A percentile compares a stretch with the other conserved stretches of the same genome.
These are phyloP conservation scores for Salix arbutifolia DNA, from an alignment of 345 rosid genomes.

Conservation along the genomic window DNA sequence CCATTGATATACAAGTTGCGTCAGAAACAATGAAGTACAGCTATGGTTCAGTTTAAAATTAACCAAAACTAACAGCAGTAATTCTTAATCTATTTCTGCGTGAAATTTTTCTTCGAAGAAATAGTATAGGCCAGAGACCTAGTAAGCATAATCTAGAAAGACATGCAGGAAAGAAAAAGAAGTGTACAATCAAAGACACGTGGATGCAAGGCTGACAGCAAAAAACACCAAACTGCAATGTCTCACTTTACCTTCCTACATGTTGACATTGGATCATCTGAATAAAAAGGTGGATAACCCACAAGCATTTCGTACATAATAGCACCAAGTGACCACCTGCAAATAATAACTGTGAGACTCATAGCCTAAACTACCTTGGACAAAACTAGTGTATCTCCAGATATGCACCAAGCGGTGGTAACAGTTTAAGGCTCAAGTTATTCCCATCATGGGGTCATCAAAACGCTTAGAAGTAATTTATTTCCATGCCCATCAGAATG, in stretches of 20 bases:
- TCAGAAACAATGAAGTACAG: background rate
- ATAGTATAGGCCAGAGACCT: background rate
- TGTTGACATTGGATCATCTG: slow-evolving; percentile 97
- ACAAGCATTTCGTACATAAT: slow-evolving; percentile 96
- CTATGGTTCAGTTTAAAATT: background rate
- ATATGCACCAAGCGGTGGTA: slow-evolving; percentile 2
- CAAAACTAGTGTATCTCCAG: slow-evolving; percentile 6
- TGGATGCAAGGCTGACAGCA: background rate
- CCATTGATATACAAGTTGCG: background rate
- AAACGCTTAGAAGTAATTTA: background rate
- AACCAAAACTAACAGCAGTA: background rate
- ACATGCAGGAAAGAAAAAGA: background rate
- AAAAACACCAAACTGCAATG: background rate
- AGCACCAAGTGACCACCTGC: slow-evolving; percentile 98
- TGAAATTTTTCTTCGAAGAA: background rate
- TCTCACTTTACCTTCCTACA: slow-evolving; percentile 64
- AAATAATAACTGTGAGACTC: slow-evolving; percentile 22
- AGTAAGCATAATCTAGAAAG: background rate
- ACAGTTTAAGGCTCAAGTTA: background rate
- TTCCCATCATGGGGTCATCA: background rate
- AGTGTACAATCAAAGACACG: background rate
- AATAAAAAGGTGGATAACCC: slow-evolving; percentile 94
- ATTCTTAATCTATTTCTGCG: background rate
- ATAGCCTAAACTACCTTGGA: slow-evolving; percentile 2
- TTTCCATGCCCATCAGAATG: background rate